Base-by-base conservation (phyloP, 306 rosid species). In the Oxytropis ochrocephala region DNA sequence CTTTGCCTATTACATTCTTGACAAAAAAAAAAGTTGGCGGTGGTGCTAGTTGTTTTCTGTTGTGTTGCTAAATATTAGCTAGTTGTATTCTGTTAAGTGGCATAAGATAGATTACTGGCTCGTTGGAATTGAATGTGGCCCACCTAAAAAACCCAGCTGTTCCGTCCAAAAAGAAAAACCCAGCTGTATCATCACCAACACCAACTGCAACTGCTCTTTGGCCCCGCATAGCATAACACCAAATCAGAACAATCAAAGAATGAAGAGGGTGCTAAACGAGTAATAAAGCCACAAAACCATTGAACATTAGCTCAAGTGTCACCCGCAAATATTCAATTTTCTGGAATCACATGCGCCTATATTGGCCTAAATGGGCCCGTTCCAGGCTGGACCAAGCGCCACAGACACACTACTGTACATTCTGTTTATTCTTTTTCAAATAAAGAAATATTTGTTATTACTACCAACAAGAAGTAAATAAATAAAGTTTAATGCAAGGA, bases 121-220 rank as follows among this genome's bases (percentile, higher is more conserved):
- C 5, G 32, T 57, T 71, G 27, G 46, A 73, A 73, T 33, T 13
- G 30, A 4, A 16, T 12, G 2, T 12, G 17, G n/a, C 84, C 83
- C 64, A 76, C 76, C 13, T 21, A n/a, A n/a, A n/a, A n/a, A 17
- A 1, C 19, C 85, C 88, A 87, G 89, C 88, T 87, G 89, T 75
- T n/a, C n/a, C n/a, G n/a, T n/a, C n/a, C n/a, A n/a, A n/a, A n/a
- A n/a, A n/a, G n/a, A n/a, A n/a, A n/a, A 17, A 1, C 19, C 85
- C 88, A 87, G 89, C 88, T 87, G 89, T 75, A 32, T 41, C 29
- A 32, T 41, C 13, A 35, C n/a, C 44, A 6, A 6, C 77, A 14
- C 72, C 79, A 53, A 65, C 80, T 14, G 71, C 79, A 53, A 65
- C 80, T 14, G 71, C 75, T 3, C 0, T 24, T 4, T 46, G 81